Base-by-base conservation (phyloP, 140 eudicot species). In the Flaveria floridana region DNA sequence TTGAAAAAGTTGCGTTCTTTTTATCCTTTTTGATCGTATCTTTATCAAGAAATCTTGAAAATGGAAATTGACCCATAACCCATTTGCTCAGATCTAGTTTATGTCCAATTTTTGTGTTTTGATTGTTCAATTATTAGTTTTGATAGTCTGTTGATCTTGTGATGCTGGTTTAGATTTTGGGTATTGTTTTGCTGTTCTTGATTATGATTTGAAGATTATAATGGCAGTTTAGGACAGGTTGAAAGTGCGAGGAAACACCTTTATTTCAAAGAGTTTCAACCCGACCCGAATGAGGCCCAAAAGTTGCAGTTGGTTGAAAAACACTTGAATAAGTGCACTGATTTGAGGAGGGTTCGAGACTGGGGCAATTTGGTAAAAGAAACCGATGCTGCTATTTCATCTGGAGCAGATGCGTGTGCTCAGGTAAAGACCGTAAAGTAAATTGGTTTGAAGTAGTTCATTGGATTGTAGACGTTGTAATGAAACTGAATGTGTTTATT, bases 211-310 rank as follows among this genome's bases (percentile, higher is more conserved):
- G 18, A 84, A 74, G 69, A 65, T 65, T 65, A 65, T 63, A 75
- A 59, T 82, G 75, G 41, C 91, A 94, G 99, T 89, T 84, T 94
- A 85, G 99, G 99, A 63, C 94, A 86, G 85, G 85, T 87, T 76
- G 97, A 90, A 39, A 89, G 70, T 86, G 99, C 99, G 41, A 85
- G 89, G 76, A 82, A 71, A 78, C 99, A 90, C 76, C 83, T 94
- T 48, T 82, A 66, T 76, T 79, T 82, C 71, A 80, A 71, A 14
- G 99, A 96, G 70, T 64, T 65, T n/a, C 86, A 82, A 16, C 86
- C 91, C 30, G 94, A 88, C 69, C 84, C 87, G 6, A 71, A 65
- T 4, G 97, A 90, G 71, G 37, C 85, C 55, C 96, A 82, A 39
- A 94, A 85, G 79, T 80, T 94, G 78, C 90, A 94, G 63, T 76